Conservation (phyloP, 2,329 filamentous ascomycete species). For the Phyllosticta capitalensis region DNA sequence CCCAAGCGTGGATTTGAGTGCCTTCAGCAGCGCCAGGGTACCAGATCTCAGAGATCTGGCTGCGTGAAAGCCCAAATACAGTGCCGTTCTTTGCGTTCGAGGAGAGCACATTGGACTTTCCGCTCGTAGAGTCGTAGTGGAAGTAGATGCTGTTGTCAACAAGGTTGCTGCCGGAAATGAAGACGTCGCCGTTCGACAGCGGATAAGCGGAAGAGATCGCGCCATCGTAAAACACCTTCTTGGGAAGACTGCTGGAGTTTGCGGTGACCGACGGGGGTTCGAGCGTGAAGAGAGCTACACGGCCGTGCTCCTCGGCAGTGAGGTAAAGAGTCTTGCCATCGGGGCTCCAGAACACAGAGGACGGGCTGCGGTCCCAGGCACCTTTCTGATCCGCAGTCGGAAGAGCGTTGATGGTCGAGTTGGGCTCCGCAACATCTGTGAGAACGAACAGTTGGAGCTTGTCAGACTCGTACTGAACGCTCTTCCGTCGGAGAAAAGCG, state of each 20-base stretch:
- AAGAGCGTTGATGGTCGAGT: slow-evolving; percentile 53
- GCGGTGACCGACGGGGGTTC: not conserved
- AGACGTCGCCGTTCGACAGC: slow-evolving; percentile 44
- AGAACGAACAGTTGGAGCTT: slow-evolving; percentile 59
- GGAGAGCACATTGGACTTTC: slow-evolving; percentile 38
- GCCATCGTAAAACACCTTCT: slow-evolving; percentile 7
- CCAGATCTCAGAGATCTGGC: slow-evolving; percentile 60
- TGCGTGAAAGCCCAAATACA: slow-evolving; percentile 54
- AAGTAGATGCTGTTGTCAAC: slow-evolving; percentile 64
- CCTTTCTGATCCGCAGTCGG: slow-evolving; percentile 54
- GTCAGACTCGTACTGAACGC: slow-evolving; percentile 71
- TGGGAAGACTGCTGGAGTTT: not conserved
- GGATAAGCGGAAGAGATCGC: slow-evolving; percentile 36
- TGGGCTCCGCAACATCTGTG: slow-evolving; percentile 49
- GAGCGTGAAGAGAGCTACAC: slow-evolving; percentile 54
- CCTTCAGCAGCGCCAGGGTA: slow-evolving; percentile 51
- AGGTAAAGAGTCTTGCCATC: slow-evolving; percentile 57
- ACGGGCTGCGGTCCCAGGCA: slow-evolving; percentile 46
- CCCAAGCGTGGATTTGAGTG: slow-evolving; percentile 60
- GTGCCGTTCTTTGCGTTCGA: slow-evolving; percentile 58
- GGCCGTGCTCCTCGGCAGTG: slow-evolving; percentile 62
- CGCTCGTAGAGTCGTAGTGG: not conserved
- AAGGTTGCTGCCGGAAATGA: slow-evolving; percentile 59
- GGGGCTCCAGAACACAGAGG: slow-evolving; percentile 40
- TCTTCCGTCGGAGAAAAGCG: slow-evolving; percentile 71